Percentiles rank a stretch among this genome's conserved stretches.
Evolutionary conservation across 176 grass and related monocot genomes (phyloP).

Genomic region (Rhynchospora breviuscula): DNA sequence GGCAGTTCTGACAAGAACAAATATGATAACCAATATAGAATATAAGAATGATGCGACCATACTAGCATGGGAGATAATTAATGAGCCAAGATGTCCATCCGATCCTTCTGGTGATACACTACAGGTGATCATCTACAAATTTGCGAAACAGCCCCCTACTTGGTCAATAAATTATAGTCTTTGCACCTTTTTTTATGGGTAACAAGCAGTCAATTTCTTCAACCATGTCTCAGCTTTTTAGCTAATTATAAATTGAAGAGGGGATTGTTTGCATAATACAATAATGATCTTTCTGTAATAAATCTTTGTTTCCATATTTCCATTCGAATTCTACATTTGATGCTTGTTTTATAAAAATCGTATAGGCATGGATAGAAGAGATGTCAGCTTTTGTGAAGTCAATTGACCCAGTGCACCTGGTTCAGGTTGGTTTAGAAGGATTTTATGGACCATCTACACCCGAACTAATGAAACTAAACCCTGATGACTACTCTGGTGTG

Average conservation of each 20-base stretch:
- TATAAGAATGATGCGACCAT: slow-evolving; percentile 83
- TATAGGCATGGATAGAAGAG: slow-evolving; percentile 84
- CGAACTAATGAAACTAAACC: slow-evolving; percentile 46
- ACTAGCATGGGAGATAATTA: slow-evolving; percentile 85
- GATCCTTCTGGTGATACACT: slow-evolving; percentile 70
- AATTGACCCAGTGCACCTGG: slow-evolving; percentile 51
- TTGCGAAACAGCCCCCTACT: neutral
- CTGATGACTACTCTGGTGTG: slow-evolving; percentile 38
- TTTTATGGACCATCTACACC: slow-evolving; percentile 72
- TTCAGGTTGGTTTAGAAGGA: slow-evolving; percentile 61
- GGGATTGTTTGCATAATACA: neutral
- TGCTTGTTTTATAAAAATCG: neutral
- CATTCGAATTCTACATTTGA: neutral
- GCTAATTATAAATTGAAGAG: neutral
- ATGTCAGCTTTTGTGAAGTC: slow-evolving; percentile 66
- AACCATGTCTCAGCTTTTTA: neutral
- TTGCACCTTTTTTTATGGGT: neutral
- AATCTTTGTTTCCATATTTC: neutral
- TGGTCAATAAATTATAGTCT: neutral
- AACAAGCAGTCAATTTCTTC: neutral
- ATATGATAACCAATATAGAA: slow-evolving; percentile 58
- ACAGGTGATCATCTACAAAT: slow-evolving; percentile 34
- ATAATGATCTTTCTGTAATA: neutral
- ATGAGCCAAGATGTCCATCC: slow-evolving; percentile 64
- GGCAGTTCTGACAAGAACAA: slow-evolving; percentile 62